These are phyloP conservation scores for Daldinia bambusicola DNA, from an alignment of 495 filamentous ascomycete species.

Conservation along the genomic window DNA sequence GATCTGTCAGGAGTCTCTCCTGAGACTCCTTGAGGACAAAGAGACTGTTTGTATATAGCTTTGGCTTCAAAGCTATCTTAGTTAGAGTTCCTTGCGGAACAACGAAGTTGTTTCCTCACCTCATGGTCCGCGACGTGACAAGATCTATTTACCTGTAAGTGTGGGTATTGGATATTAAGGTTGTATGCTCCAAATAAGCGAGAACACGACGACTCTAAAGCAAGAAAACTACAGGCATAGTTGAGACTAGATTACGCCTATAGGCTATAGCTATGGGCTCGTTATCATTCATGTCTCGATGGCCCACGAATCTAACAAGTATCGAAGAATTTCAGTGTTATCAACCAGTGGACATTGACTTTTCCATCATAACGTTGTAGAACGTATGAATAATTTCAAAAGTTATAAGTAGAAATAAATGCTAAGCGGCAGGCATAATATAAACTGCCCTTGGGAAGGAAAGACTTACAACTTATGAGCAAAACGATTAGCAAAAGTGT, in stretches of 20 bases:
- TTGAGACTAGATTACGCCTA: neutral
- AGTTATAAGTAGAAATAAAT: neutral
- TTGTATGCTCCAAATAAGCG: neutral
- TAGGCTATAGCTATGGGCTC: neutral
- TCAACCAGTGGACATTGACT: neutral
- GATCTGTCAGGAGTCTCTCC: too few species aligned
- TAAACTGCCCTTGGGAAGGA: too few species aligned
- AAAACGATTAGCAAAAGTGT: too few species aligned
- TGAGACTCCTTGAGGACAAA: too few species aligned
- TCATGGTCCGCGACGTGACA: too few species aligned
- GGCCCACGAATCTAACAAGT: neutral
- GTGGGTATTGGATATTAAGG: neutral
- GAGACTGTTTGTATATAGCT: too few species aligned
- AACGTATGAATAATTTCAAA: neutral
- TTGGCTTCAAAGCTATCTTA: too few species aligned
- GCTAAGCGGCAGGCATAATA: too few species aligned
- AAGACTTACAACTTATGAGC: too few species aligned
- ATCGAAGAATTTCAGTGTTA: neutral
- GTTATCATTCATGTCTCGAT: neutral
- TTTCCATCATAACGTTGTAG: neutral
- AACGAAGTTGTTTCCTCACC: too few species aligned
- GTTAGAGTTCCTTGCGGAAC: too few species aligned
- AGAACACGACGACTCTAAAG: neutral
- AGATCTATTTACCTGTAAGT: too few species aligned
- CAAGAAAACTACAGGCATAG: neutral